phyloP scores from a whole-genome alignment of 192 early-diverging fungal species.

The Coemansia sp. region DNA sequence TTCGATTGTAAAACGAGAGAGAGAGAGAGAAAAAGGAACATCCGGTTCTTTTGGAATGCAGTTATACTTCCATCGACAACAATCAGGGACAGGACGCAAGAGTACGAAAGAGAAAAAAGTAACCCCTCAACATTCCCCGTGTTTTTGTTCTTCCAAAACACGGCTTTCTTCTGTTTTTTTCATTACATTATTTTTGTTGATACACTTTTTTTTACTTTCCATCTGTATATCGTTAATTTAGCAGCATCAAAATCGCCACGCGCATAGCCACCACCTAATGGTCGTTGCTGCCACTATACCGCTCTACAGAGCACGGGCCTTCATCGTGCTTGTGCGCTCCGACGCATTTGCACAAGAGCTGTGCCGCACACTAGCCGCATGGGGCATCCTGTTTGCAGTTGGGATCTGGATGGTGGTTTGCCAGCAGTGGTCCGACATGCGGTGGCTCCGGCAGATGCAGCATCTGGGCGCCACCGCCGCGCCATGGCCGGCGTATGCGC shows the following conservation, averaged over 20 bases:
- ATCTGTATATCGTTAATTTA: slow-evolving; percentile 3
- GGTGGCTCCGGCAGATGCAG: slow-evolving; percentile 37
- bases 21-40: background rate
- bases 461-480: background rate
- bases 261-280: background rate
- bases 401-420: slow-evolving; percentile 56
- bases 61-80: background rate
- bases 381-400: slow-evolving; percentile 38
- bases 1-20: background rate
- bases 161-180: slow-evolving; percentile 1
- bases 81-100: background rate
- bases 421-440: slow-evolving; percentile 57
- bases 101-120: background rate
- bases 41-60: background rate
- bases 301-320: background rate
- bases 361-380: slow-evolving; percentile 29
- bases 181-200: background rate
- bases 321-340: slow-evolving; percentile 12
- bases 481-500: slow-evolving; percentile 31
- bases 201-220: slow-evolving; percentile 2
- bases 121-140: slow-evolving; percentile 1
- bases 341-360: slow-evolving; percentile 35
- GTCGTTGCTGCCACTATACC: background rate
- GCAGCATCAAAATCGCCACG: background rate
- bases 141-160: background rate